phyloP scores from a whole-genome alignment of 2,329 filamentous ascomycete genomes.

The Fusarium ambrosium region DNA sequence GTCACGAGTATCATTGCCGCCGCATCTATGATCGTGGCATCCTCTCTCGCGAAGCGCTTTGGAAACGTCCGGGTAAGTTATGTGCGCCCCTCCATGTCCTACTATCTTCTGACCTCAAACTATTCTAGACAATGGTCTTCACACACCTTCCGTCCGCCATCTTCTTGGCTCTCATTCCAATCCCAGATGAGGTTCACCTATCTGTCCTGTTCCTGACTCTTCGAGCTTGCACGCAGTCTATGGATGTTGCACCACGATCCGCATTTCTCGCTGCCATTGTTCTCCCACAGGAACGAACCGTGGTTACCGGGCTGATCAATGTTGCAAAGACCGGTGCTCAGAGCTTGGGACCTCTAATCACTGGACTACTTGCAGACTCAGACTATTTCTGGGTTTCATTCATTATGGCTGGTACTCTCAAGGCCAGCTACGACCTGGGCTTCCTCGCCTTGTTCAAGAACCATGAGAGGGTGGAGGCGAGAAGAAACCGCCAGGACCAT shows the following conservation, averaged over 20 bases:
- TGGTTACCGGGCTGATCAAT: slow-evolving; percentile 78
- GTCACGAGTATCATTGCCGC: slow-evolving; percentile 66
- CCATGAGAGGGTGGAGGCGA: slow-evolving; percentile 30
- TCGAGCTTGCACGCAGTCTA: slow-evolving; percentile 72
- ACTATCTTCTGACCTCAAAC: not conserved
- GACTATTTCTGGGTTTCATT: slow-evolving; percentile 74
- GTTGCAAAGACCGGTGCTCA: slow-evolving; percentile 76
- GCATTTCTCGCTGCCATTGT: slow-evolving; percentile 78
- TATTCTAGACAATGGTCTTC: slow-evolving; percentile 77
- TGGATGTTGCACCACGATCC: slow-evolving; percentile 78
- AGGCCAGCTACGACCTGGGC: slow-evolving; percentile 71
- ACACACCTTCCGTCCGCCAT: slow-evolving; percentile 79
- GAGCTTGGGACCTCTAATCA: slow-evolving; percentile 72
- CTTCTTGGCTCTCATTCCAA: slow-evolving; percentile 72
- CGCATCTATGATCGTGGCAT: slow-evolving; percentile 65
- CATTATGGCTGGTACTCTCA: slow-evolving; percentile 72
- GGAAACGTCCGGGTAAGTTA: slow-evolving; percentile 73
- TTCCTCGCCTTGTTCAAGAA: slow-evolving; percentile 58
- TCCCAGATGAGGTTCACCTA: slow-evolving; percentile 65
- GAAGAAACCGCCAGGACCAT: not conserved
- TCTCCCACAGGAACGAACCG: slow-evolving; percentile 75
- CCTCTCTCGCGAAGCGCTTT: slow-evolving; percentile 67
- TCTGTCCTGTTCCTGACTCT: slow-evolving; percentile 73
- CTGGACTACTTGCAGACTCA: slow-evolving; percentile 71
- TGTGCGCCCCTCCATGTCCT: not conserved